Evolutionary conservation across 345 rosid genomes (phyloP).

Genomic region (Rubroshorea leprosula): DNA sequence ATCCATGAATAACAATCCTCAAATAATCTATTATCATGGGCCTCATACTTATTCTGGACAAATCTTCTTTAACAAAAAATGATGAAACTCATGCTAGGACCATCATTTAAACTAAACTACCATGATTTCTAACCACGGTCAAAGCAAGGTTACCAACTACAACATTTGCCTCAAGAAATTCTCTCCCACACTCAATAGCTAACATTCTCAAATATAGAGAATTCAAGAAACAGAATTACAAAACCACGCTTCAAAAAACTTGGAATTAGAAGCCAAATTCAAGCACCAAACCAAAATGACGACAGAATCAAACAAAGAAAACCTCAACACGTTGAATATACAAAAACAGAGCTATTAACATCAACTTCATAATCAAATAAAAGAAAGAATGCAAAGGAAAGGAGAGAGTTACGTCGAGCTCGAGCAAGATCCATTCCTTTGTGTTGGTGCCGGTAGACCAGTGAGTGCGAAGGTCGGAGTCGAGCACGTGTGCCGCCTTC

Average conservation of each 20-base stretch:
- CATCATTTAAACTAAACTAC: too few relatives aligned
- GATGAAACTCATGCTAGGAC: neutral
- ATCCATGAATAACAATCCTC: neutral
- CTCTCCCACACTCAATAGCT: neutral
- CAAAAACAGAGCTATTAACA: neutral
- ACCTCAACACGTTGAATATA: neutral
- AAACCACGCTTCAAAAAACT: neutral
- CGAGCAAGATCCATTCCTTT: constrained; percentile 85
- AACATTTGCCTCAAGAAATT: neutral
- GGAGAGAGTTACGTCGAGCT: constrained; percentile 53
- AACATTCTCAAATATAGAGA: neutral
- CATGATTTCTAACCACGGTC: neutral
- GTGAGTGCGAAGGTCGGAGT: constrained; percentile 75
- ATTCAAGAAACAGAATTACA: neutral
- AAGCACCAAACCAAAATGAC: neutral
- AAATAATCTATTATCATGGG: neutral
- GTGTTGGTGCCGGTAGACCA: constrained; percentile 88
- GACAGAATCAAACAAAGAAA: neutral
- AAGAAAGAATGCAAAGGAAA: constrained; percentile 2
- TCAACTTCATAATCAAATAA: too few relatives aligned
- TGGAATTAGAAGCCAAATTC: neutral
- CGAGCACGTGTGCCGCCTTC: constrained; percentile 68
- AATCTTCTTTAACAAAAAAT: neutral
- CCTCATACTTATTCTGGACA: neutral
- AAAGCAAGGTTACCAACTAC: neutral